Evolutionary conservation across 345 rosid genomes (phyloP).

Genomic region (Ailanthus altissimus): DNA sequence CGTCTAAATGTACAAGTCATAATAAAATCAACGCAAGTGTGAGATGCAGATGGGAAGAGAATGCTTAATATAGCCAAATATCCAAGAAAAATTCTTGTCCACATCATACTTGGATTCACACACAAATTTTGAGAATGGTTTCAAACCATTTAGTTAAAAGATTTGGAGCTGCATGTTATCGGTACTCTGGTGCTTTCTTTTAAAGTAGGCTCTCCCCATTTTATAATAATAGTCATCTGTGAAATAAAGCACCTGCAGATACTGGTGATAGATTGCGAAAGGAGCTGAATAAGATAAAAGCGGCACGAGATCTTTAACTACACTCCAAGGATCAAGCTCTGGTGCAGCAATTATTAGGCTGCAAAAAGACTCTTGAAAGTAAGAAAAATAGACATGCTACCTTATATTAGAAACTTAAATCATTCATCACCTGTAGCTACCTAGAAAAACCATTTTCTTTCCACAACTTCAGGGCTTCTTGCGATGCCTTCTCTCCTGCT

Average conservation of each 20-base stretch:
- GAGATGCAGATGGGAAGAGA: background rate
- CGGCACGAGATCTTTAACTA: constrained; percentile 70
- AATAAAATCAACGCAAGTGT: background rate
- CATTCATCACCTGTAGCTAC: constrained; percentile 36
- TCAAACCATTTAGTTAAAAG: background rate
- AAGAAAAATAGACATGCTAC: background rate
- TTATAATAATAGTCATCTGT: background rate
- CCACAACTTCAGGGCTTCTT: constrained; percentile 64
- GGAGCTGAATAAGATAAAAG: constrained; percentile 83
- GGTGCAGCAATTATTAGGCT: constrained; percentile 89
- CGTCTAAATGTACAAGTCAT: background rate
- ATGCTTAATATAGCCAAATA: background rate
- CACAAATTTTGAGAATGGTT: background rate
- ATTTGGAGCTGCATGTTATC: background rate
- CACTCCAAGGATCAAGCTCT: constrained; percentile 73
- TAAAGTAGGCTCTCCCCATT: background rate
- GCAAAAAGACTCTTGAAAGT: constrained; percentile 29
- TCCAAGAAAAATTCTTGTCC: background rate
- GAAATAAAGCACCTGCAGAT: constrained; percentile 63
- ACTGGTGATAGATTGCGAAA: constrained; percentile 88
- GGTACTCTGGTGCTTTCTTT: background rate
- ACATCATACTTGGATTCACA: background rate
- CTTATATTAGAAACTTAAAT: constrained; percentile 5
- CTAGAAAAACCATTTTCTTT: constrained; percentile 86
- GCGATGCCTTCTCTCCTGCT: constrained; percentile 73